phyloP scores from a whole-genome alignment of 2,329 filamentous ascomycete genomes.

The Ophiostoma triangulosporum region DNA sequence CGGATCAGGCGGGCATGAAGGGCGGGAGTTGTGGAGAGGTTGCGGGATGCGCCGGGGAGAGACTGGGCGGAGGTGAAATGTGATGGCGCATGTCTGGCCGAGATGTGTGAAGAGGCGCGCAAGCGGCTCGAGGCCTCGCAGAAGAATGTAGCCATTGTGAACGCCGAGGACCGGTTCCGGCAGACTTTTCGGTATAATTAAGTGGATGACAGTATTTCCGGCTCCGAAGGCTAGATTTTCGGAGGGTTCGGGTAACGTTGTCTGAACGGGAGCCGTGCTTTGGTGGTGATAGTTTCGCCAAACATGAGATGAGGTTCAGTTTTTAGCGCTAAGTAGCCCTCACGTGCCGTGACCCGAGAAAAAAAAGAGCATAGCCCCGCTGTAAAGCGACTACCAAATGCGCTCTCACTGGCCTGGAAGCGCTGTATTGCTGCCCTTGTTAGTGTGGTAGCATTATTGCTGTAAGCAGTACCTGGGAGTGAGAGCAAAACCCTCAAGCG shows the following conservation, averaged over 20 bases:
- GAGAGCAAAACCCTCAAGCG: background rate
- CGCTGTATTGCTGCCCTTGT: background rate
- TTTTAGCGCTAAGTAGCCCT: background rate
- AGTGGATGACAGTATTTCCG: background rate
- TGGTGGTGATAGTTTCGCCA: background rate
- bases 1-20: conserved; percentile 74
- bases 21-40: conserved; percentile 22
- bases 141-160: conserved; percentile 1
- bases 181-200: background rate
- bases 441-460: background rate
- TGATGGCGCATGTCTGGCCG: background rate
- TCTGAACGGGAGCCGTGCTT: background rate
- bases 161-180: background rate
- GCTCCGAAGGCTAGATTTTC: background rate
- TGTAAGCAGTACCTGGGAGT: background rate
- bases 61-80: background rate
- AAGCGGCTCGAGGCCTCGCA: conserved; percentile 3
- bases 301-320: background rate
- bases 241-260: background rate
- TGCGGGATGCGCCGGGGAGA: background rate
- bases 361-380: background rate
- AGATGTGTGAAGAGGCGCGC: background rate
- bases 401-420: background rate
- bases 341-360: background rate
- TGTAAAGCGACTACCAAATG: background rate